Evolutionary conservation across 1,139 yeast genomes (phyloP), one percentile per base, ranked within the genome.

Genomic region (Citeromyces hawaiiensis): DNA sequence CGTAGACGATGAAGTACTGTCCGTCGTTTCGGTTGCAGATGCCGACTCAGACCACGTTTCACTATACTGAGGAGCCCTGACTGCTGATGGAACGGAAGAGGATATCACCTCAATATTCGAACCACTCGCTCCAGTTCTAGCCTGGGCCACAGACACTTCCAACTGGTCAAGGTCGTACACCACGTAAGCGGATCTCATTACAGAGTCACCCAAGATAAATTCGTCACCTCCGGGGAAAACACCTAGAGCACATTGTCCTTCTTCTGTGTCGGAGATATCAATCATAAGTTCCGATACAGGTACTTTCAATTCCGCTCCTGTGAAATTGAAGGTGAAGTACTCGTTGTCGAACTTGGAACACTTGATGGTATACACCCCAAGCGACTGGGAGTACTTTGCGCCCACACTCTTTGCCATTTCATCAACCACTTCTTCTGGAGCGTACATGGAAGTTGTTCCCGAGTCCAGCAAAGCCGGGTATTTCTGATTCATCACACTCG

Each of bases 111-210:
- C 72, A 37, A 76, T 64, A 39, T 66, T 55, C 40, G 64, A 69
- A 4, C 58, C 57, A 21, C 51, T 48, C 8, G 71, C 41, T 36
- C 51, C 49, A 40, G 47, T 57, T 33, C 59, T 60, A 5, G 77
- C 80, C 48, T 72, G 83, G 1, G 93, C 96, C 40, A 87, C 44
- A 1, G 80, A 76, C 23, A 86, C 64, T 51, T 76, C 74, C 40
- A 63, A 58, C 45, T 70, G 72, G 27, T 81, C 87, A 46, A 85
- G 61, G 56, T 87, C 93, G 50, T 72, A 85, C 36, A 85, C 94
- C 41, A 78, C 72, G 54, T 86, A 86, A 7, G 83, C 87, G 40
- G 72, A 66, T 44, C 85, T 68, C 50, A 87, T 60, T 59, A 85
- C 76, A 27, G 78, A 70, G 56, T 83, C 94, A 37, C 96, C 96